Conservation (phyloP, 306 rosid genomes). For the Trifolium subterraneum region DNA sequence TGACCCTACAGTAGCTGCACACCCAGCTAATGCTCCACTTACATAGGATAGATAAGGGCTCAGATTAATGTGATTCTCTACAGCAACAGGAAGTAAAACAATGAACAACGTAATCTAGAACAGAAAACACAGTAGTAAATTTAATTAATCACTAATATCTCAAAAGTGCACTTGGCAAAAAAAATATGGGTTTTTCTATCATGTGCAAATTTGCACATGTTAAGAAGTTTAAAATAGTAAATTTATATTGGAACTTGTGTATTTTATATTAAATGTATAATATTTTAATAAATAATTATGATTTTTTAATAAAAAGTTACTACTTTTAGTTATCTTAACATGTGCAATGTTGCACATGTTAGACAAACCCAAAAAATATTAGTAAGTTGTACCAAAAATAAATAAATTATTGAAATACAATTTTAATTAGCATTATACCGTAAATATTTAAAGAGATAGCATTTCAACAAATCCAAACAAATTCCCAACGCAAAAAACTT, state of each 20-base stretch:
- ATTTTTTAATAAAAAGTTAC: no score
- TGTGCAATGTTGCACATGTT: no score
- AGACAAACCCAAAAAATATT: no score
- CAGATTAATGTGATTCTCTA: conserved; percentile 84
- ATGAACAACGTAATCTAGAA: conserved; percentile 36
- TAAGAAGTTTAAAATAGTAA: no score
- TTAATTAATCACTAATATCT: conserved; percentile 5
- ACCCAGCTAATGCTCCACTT: conserved; percentile 94
- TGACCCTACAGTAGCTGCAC: conserved; percentile 92
- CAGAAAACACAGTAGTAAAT: conserved; percentile 14
- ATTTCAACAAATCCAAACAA: conserved; percentile 14
- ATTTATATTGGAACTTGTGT: no score
- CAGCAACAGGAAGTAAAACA: conserved; percentile 46
- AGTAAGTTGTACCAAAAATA: conserved; percentile 5
- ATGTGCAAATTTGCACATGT: no score
- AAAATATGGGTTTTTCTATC: no score
- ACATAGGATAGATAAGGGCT: conserved; percentile 89
- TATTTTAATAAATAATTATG: no score
- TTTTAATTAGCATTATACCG: conserved; percentile 16
- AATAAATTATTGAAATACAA: conserved; percentile 1
- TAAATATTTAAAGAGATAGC: conserved; percentile 8
- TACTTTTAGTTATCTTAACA: no score
- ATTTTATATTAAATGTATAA: no score
- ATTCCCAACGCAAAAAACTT: background rate
- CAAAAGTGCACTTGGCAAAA: conserved; percentile 16